A percentile compares a stretch with the other conserved stretches of the same genome.
Evolutionary conservation across 1,139 yeast species (phyloP).

Genomic region (Yamadazyma pseudoaaseri): DNA sequence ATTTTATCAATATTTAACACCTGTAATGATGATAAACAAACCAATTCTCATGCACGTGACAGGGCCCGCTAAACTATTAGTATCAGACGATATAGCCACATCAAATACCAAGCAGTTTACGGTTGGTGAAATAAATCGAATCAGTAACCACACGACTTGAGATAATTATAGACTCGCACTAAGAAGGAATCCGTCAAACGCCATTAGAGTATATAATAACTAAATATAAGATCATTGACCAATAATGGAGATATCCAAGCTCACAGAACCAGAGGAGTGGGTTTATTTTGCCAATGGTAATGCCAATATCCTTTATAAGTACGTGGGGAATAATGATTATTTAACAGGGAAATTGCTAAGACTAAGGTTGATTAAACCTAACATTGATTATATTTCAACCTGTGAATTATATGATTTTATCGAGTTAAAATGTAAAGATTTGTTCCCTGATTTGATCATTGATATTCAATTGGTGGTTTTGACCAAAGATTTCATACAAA

Average conservation of each 20-base stretch:
- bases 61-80: conserved; percentile 1
- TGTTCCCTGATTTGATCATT: conserved; percentile 38
- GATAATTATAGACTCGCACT: too few species aligned
- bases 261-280: conserved; percentile 45
- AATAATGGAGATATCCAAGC: conserved; percentile 41
- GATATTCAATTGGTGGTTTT: conserved; percentile 41
- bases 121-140: conserved; percentile 2
- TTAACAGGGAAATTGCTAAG: conserved; percentile 37
- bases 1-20: neutral
- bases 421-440: conserved; percentile 39
- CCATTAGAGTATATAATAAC: too few species aligned
- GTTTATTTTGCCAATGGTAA: conserved; percentile 44
- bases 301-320: conserved; percentile 45
- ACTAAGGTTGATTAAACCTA: conserved; percentile 35
- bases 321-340: conserved; percentile 37
- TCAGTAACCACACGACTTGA: too few species aligned
- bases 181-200: too few species aligned
- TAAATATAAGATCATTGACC: too few species aligned
- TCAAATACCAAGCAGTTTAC: neutral
- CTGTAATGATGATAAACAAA: neutral
- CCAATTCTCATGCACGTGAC: conserved; percentile 1
- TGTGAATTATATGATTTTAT: conserved; percentile 44
- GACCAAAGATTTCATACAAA: conserved; percentile 32
- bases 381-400: conserved; percentile 42
- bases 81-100: neutral